These are phyloP conservation scores for Candolleomyces aberdarensis DNA, from an alignment of 768 basidiomycete genomes.

Conservation along the genomic window DNA sequence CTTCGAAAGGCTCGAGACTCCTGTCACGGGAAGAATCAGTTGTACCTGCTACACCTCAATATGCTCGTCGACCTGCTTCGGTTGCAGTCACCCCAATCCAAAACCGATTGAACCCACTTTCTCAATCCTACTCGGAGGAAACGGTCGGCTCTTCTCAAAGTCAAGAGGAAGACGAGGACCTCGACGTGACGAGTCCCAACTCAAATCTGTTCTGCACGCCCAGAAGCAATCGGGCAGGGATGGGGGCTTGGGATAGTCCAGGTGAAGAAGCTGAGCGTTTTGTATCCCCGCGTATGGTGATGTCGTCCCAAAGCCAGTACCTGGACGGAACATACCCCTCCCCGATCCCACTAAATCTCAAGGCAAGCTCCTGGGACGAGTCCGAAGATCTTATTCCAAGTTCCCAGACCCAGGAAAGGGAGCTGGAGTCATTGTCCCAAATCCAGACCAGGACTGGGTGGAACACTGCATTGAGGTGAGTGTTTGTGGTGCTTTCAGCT, in stretches of 20 bases:
- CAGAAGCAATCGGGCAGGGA: not conserved
- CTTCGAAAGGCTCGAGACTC: not conserved
- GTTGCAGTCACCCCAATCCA: not conserved
- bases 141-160: constrained; percentile 3
- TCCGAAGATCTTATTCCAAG: not conserved
- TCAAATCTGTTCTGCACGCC: not conserved
- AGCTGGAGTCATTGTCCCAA: not conserved
- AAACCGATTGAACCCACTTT: not conserved
- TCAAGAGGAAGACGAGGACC: not conserved
- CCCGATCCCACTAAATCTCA: not conserved
- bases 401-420: constrained; percentile 1
- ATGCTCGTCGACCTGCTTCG: not conserved
- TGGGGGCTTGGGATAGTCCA: not conserved
- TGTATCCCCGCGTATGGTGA: not conserved
- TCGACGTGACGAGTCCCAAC: not conserved
- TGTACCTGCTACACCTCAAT: not conserved
- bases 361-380: not conserved
- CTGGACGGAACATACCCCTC: not conserved
- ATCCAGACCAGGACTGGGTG: not conserved
- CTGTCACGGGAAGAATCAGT: not conserved
- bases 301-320: not conserved
- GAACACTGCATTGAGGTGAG: not conserved
- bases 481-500: not conserved
- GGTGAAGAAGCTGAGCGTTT: not conserved
- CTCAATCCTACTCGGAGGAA: constrained; percentile 1